A percentile compares a stretch with the other conserved stretches of the same genome.
Evolutionary conservation across 257 asterid species (phyloP).

Genomic region (Solanum dulcamara): DNA sequence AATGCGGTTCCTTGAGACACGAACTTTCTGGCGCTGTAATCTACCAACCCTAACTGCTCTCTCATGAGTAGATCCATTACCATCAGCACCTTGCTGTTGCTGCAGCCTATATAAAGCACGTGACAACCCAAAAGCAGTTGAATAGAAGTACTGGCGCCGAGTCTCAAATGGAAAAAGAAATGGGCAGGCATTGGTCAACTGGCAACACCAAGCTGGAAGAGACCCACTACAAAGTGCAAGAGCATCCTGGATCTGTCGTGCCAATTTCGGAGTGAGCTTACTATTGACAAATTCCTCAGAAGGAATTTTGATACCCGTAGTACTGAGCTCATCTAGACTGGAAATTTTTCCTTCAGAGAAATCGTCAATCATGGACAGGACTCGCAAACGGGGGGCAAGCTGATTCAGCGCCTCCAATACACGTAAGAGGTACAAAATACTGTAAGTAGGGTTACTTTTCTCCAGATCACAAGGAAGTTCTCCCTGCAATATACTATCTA

Average conservation of each 20-base stretch:
- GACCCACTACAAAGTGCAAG: constrained; percentile 96
- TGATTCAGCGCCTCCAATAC: constrained; percentile 85
- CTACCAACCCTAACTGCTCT: constrained; percentile 83
- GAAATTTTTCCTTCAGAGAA: constrained; percentile 67
- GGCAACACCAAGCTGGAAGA: constrained; percentile 98
- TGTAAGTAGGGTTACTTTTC: constrained; percentile 75
- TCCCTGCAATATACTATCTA: constrained; percentile 90
- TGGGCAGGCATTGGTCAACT: constrained; percentile 91
- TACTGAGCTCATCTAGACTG: constrained; percentile 34
- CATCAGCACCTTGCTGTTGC: constrained; percentile 55
- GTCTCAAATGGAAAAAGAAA: constrained; percentile 95
- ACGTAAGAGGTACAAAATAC: constrained; percentile 74
- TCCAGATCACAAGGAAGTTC: constrained; percentile 93
- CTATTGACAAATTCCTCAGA: constrained; percentile 58
- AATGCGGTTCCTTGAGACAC: constrained; percentile 85
- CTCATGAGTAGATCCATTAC: constrained; percentile 64
- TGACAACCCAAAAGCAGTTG: constrained; percentile 95
- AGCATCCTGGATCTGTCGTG: constrained; percentile 92
- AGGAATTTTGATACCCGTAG: constrained; percentile 40
- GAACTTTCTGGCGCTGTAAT: constrained; percentile 93
- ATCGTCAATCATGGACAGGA: constrained; percentile 41
- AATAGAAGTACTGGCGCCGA: constrained; percentile 89
- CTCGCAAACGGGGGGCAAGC: constrained; percentile 74
- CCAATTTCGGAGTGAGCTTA: constrained; percentile 90
- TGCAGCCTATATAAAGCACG: constrained; percentile 93